Evolutionary conservation across 2,329 filamentous ascomycete genomes (phyloP).

Genomic region (Fusarium solani-melongenae): DNA sequence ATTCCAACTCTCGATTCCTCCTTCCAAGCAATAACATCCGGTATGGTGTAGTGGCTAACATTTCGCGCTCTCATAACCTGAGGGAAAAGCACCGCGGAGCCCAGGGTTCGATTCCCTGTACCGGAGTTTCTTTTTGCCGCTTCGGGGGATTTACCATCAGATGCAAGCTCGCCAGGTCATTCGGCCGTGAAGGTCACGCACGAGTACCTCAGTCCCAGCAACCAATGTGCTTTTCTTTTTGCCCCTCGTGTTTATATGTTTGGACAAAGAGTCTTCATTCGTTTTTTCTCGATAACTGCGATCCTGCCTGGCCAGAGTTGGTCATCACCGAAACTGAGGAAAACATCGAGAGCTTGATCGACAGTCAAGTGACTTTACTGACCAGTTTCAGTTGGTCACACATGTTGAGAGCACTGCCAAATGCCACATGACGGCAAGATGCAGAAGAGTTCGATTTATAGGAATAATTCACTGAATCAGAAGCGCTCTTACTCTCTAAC

Average conservation of each 20-base stretch:
- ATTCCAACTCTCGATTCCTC: rapidly evolving
- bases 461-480: neutral
- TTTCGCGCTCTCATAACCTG: constrained; percentile 37
- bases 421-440: neutral
- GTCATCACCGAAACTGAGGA: neutral
- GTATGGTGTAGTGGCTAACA: constrained; percentile 51
- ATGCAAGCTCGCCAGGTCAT: neutral
- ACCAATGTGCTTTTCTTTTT: neutral
- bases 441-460: neutral
- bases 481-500: neutral
- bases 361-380: neutral
- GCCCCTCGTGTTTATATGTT: neutral
- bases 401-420: neutral
- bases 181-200: neutral
- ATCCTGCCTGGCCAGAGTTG: neutral
- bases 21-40: constrained; percentile 20
- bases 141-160: neutral
- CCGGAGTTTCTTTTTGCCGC: neutral
- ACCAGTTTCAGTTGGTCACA: neutral
- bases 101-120: neutral
- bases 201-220: too few relatives aligned
- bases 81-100: neutral
- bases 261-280: neutral
- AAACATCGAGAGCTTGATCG: neutral
- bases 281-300: neutral